These are phyloP conservation scores for Penicillium atrosanguineum DNA, from an alignment of 495 filamentous ascomycete genomes.

Conservation along the genomic window DNA sequence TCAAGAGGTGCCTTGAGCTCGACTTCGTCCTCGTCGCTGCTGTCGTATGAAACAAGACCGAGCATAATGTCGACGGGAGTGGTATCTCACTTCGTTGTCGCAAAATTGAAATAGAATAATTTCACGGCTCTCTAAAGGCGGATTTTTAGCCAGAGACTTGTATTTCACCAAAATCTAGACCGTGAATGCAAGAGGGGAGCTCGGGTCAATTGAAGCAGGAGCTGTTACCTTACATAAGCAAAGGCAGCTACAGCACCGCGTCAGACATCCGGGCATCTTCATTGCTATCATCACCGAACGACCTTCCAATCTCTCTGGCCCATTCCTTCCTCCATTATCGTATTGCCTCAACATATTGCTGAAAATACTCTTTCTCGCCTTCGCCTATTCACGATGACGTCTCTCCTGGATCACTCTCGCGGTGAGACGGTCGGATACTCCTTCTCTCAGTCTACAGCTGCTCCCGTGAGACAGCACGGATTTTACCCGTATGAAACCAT, in stretches of 20 bases:
- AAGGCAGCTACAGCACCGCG: slow-evolving; percentile 43
- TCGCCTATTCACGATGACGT: slow-evolving; percentile 38
- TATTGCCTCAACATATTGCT: neutral
- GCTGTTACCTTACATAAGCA: slow-evolving; percentile 36
- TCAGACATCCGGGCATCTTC: slow-evolving; percentile 28
- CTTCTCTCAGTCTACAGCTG: slow-evolving; percentile 53
- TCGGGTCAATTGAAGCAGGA: neutral
- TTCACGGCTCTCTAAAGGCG: no score
- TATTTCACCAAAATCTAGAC: neutral
- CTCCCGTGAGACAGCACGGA: slow-evolving; percentile 64
- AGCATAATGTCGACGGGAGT: slow-evolving; percentile 47
- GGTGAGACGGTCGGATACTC: slow-evolving; percentile 55
- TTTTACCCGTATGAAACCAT: slow-evolving; percentile 78
- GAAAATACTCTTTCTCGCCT: neutral
- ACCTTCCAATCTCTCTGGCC: slow-evolving; percentile 6
- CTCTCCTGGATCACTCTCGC: slow-evolving; percentile 42
- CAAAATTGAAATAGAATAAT: neutral
- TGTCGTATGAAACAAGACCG: slow-evolving; percentile 68
- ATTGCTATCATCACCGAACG: slow-evolving; percentile 13
- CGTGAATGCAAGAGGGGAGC: neutral
- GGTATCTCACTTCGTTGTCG: neutral
- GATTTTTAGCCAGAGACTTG: neutral
- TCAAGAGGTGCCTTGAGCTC: slow-evolving; percentile 14
- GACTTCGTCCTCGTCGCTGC: slow-evolving; percentile 73
- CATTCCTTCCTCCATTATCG: slow-evolving; percentile 1